Conservation (phyloP, 78 protist species). For the Salpingoeca rosetta region DNA sequence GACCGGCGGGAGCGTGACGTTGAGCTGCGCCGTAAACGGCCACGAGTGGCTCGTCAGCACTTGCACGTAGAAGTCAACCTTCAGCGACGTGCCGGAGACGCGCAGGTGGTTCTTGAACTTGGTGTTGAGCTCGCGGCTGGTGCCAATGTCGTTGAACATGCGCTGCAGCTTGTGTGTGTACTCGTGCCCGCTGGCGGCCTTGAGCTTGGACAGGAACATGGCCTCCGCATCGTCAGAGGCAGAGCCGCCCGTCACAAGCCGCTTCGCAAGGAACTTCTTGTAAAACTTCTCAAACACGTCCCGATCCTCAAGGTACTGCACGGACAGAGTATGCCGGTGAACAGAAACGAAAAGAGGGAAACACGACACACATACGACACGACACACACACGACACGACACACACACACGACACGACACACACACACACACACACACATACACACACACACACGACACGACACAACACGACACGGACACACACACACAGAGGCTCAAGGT, state of each 20-base stretch:
- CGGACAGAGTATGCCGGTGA: constrained; percentile 23
- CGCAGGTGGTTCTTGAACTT: not conserved
- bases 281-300: constrained; percentile 81
- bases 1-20: constrained; percentile 42
- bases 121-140: constrained; percentile 1
- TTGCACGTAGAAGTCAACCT: constrained; percentile 49
- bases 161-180: constrained; percentile 74
- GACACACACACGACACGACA: too few relatives aligned
- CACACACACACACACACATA: constrained; percentile 5
- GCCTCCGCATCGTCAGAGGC: constrained; percentile 66
- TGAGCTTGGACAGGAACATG: constrained; percentile 52
- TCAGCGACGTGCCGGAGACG: not conserved
- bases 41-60: constrained; percentile 67
- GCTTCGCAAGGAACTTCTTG: constrained; percentile 65
- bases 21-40: constrained; percentile 59
- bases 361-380: too few relatives aligned
- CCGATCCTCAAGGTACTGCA: constrained; percentile 73
- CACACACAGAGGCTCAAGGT: too few relatives aligned
- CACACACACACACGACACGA: too few relatives aligned
- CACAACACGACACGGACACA: too few relatives aligned
- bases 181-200: constrained; percentile 56
- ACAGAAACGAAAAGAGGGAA: too few relatives aligned
- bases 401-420: too few relatives aligned
- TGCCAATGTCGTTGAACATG: constrained; percentile 76
- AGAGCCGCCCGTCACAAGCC: constrained; percentile 53